Conservation (phyloP, 306 rosid genomes). For the Dalbergia cochinchinensis region DNA sequence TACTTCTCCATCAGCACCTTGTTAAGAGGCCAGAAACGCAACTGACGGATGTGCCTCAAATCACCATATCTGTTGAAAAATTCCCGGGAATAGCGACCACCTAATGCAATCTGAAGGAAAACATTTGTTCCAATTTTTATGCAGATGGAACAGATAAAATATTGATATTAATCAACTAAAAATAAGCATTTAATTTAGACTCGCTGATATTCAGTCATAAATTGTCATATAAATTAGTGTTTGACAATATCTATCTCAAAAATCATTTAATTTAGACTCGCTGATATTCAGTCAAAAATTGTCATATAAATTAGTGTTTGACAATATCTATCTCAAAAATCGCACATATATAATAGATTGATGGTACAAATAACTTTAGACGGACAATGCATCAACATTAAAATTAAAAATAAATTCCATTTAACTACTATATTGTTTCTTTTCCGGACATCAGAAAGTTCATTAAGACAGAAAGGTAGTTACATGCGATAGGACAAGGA, state of each 20-base stretch:
- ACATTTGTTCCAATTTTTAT: slow-evolving; percentile 27
- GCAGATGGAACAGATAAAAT: slow-evolving; percentile 14
- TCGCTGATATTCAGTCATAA: background rate
- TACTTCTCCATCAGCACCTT: slow-evolving; percentile 90
- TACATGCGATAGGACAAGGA: background rate
- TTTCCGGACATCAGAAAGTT: background rate
- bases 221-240: background rate
- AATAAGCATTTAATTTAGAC: background rate
- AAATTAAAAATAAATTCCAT: slow-evolving; percentile 10
- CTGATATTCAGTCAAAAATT: background rate
- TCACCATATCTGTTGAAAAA: slow-evolving; percentile 91
- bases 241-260: background rate
- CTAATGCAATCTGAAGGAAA: slow-evolving; percentile 80
- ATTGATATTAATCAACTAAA: slow-evolving; percentile 13
- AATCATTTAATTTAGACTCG: too few relatives aligned
- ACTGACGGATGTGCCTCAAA: slow-evolving; percentile 89
- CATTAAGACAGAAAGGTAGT: background rate
- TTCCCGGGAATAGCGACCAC: slow-evolving; percentile 98
- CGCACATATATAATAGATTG: background rate
- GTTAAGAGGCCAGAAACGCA: slow-evolving; percentile 92
- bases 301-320: background rate
- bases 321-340: background rate
- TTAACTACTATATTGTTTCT: background rate
- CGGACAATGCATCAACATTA: background rate
- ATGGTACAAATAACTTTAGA: background rate